These are phyloP conservation scores for Penicillium samsonianum DNA, from an alignment of 495 filamentous ascomycete genomes.

Conservation along the genomic window DNA sequence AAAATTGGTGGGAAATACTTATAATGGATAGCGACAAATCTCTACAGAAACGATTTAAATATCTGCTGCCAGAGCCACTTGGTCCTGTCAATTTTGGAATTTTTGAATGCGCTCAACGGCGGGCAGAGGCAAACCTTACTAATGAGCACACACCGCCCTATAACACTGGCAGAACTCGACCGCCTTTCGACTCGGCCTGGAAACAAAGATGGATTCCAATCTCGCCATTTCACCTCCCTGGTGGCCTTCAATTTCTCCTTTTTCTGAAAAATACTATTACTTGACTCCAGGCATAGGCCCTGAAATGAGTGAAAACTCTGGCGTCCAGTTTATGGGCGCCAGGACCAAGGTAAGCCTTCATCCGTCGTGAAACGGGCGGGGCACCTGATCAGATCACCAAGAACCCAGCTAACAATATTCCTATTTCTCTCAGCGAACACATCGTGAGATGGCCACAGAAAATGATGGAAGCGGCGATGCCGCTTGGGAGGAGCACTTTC, in stretches of 20 bases:
- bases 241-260: slow-evolving; percentile 2
- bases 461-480: slow-evolving; percentile 19
- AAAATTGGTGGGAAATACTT: neutral
- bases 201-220: slow-evolving; percentile 11
- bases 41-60: neutral
- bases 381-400: slow-evolving; percentile 20
- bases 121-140: neutral
- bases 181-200: slow-evolving; percentile 25
- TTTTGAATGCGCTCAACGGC: neutral
- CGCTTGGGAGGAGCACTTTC: slow-evolving; percentile 28
- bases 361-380: slow-evolving; percentile 24
- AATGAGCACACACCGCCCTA: slow-evolving; percentile 4
- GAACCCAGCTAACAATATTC: slow-evolving; percentile 11
- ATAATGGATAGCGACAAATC: neutral
- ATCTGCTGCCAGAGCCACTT: neutral
- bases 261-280: neutral
- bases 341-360: slow-evolving; percentile 43
- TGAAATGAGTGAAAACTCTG: slow-evolving; percentile 43
- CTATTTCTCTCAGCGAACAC: slow-evolving; percentile 35
- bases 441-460: slow-evolving; percentile 41
- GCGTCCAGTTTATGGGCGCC: slow-evolving; percentile 42
- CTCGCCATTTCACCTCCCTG: slow-evolving; percentile 7
- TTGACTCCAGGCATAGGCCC: neutral
- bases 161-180: slow-evolving; percentile 6
- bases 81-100: neutral